These are phyloP conservation scores for Candida taoyuanica DNA, from an alignment of 805 yeast species.

Conservation along the genomic window DNA sequence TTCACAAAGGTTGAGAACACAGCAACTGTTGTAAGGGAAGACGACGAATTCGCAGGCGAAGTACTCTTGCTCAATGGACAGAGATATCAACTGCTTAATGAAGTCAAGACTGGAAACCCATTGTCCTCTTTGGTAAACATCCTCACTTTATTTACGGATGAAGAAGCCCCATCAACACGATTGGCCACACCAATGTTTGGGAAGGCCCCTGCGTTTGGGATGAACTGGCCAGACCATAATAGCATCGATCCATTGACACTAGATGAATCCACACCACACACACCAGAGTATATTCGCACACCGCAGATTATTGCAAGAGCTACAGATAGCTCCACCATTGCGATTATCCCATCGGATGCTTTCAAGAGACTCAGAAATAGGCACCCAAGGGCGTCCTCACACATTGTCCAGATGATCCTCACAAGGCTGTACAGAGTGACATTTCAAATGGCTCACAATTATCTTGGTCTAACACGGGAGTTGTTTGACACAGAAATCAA, in stretches of 20 bases:
- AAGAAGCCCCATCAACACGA: slow-evolving; percentile 16
- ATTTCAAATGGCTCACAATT: slow-evolving; percentile 82
- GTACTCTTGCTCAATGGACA: slow-evolving; percentile 48
- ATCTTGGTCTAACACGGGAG: slow-evolving; percentile 79
- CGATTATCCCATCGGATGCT: slow-evolving; percentile 84
- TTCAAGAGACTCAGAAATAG: slow-evolving; percentile 66
- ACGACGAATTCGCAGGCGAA: slow-evolving; percentile 26
- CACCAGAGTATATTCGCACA: neutral
- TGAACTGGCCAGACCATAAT: neutral
- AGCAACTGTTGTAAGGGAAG: slow-evolving; percentile 9
- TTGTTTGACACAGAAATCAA: slow-evolving; percentile 70
- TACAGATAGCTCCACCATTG: slow-evolving; percentile 70
- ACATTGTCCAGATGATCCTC: slow-evolving; percentile 88
- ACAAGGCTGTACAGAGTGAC: slow-evolving; percentile 87
- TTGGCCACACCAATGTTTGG: slow-evolving; percentile 6
- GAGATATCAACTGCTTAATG: slow-evolving; percentile 70
- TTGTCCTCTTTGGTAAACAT: slow-evolving; percentile 79
- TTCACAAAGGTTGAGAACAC: slow-evolving; percentile 48
- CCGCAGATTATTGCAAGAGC: slow-evolving; percentile 66
- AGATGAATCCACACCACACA: slow-evolving; percentile 4
- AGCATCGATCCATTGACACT: slow-evolving; percentile 20
- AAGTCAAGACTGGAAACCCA: slow-evolving; percentile 79
- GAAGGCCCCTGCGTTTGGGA: neutral
- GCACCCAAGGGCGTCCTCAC: slow-evolving; percentile 87
- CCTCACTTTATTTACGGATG: slow-evolving; percentile 63